A percentile compares a stretch with the other conserved stretches of the same genome.
phyloP scores from a whole-genome alignment of 768 basidiomycete species.

The Rhizopogon rudus region DNA sequence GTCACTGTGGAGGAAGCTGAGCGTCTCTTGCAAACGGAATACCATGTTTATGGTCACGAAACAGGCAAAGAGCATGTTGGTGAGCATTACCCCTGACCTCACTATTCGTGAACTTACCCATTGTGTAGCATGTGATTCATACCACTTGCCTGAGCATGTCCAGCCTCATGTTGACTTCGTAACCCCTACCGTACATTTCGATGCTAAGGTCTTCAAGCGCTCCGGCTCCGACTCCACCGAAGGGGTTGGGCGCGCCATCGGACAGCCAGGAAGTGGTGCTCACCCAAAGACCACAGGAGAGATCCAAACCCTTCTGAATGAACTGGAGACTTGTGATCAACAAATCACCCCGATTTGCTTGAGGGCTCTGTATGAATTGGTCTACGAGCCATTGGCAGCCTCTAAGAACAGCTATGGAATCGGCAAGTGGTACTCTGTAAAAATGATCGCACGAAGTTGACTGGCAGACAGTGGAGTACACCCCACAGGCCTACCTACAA shows the following conservation, averaged over 20 bases:
- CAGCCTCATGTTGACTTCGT: constrained; percentile 35
- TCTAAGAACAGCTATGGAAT: constrained; percentile 34
- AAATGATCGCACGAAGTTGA: neutral
- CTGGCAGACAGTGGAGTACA: constrained; percentile 33
- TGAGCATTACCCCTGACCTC: constrained; percentile 13
- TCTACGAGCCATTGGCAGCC: constrained; percentile 24
- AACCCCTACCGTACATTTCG: constrained; percentile 34
- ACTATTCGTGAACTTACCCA: neutral
- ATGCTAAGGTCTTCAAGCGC: constrained; percentile 22
- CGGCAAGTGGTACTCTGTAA: constrained; percentile 15
- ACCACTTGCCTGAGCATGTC: constrained; percentile 32
- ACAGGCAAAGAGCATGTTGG: constrained; percentile 34
- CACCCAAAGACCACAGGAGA: constrained; percentile 7
- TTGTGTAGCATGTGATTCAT: constrained; percentile 27
- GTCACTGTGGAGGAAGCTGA: constrained; percentile 38
- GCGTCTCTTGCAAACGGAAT: constrained; percentile 36
- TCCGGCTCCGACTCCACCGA: constrained; percentile 17
- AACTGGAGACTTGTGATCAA: constrained; percentile 26
- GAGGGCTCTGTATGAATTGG: constrained; percentile 33
- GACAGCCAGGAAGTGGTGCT: constrained; percentile 1
- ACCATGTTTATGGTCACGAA: constrained; percentile 37
- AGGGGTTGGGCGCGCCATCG: constrained; percentile 6
- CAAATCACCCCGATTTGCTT: constrained; percentile 35
- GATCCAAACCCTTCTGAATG: constrained; percentile 8
- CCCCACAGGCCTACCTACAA: constrained; percentile 36